Evolutionary conservation across 768 basidiomycete genomes (phyloP).

Genomic region (Podaxis sp.): DNA sequence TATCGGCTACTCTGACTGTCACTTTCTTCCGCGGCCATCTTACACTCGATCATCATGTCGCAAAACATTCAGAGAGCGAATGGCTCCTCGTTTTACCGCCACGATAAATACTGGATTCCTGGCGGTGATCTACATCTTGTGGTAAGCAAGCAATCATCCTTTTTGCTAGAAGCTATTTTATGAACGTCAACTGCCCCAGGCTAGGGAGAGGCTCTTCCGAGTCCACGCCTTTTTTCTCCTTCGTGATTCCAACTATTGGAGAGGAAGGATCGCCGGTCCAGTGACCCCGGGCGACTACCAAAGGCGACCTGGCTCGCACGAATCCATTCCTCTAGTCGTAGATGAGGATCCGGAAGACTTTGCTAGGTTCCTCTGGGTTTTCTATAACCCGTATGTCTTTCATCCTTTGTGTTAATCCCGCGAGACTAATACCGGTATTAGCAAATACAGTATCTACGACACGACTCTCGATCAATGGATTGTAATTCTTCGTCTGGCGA

Average conservation of each 20-base stretch:
- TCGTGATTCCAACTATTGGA: background rate
- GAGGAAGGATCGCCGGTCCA: background rate
- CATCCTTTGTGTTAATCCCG: background rate
- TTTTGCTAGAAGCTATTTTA: background rate
- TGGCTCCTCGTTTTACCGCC: background rate
- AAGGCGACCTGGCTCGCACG: background rate
- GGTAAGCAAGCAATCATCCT: background rate
- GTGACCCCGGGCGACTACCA: background rate
- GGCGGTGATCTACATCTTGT: background rate
- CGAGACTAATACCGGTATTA: conserved; percentile 19
- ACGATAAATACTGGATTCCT: background rate
- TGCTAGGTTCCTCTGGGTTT: background rate
- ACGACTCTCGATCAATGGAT: conserved; percentile 51
- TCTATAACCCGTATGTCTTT: background rate
- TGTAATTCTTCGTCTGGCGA: conserved; percentile 48
- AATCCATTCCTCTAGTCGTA: background rate
- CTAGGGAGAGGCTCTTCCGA: background rate
- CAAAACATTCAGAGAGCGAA: background rate
- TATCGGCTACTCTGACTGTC: too few species aligned
- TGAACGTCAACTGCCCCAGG: background rate
- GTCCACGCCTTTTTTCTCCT: conserved; percentile 1
- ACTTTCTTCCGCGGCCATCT: background rate
- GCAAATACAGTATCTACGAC: conserved; percentile 53
- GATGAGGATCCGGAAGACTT: conserved; percentile 7
- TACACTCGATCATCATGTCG: background rate